Percentiles rank a stretch among this genome's conserved stretches.
Evolutionary conservation across 2,329 filamentous ascomycete genomes (phyloP).

Genomic region (Cladosporium sp.): DNA sequence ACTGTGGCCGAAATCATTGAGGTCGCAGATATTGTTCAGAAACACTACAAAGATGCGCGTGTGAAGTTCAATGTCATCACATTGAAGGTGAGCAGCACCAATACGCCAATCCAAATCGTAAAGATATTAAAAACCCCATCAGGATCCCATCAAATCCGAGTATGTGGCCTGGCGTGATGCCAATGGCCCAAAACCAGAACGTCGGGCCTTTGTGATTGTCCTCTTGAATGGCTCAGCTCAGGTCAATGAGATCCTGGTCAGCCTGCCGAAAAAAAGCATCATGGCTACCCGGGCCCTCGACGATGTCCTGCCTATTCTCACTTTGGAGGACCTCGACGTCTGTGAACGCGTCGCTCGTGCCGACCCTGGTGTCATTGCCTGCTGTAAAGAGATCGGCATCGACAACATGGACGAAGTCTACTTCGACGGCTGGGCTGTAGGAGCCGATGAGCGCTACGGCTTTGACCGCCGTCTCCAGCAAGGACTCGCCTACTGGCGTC

Average conservation of each 20-base stretch:
- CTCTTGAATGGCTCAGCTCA: slow-evolving; percentile 42
- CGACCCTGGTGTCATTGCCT: slow-evolving; percentile 37
- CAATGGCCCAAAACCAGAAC: slow-evolving; percentile 34
- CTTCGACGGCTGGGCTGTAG: slow-evolving; percentile 41
- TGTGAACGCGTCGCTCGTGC: slow-evolving; percentile 38
- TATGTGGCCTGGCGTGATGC: slow-evolving; percentile 38
- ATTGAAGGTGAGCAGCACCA: slow-evolving; percentile 1
- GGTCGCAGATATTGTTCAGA: slow-evolving; percentile 12
- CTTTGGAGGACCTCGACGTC: slow-evolving; percentile 38
- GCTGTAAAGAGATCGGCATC: slow-evolving; percentile 39
- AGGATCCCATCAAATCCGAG: slow-evolving; percentile 33
- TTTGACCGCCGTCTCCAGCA: slow-evolving; percentile 38
- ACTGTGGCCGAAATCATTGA: slow-evolving; percentile 17
- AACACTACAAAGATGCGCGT: neutral
- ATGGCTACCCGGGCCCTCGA: slow-evolving; percentile 27
- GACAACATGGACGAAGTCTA: slow-evolving; percentile 40
- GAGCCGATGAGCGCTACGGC: slow-evolving; percentile 40
- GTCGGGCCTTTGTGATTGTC: slow-evolving; percentile 49
- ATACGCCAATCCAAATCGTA: no score
- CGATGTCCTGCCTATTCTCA: slow-evolving; percentile 50
- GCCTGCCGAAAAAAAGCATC: slow-evolving; percentile 7
- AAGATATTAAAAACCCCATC: neutral
- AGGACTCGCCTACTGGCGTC: slow-evolving; percentile 38
- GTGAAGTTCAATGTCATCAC: slow-evolving; percentile 20
- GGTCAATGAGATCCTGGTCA: slow-evolving; percentile 20